Percentiles rank a stretch among this genome's conserved stretches.
These are phyloP conservation scores for Persicaria maculosa DNA, from an alignment of 148 eudicot genomes.

Conservation along the genomic window DNA sequence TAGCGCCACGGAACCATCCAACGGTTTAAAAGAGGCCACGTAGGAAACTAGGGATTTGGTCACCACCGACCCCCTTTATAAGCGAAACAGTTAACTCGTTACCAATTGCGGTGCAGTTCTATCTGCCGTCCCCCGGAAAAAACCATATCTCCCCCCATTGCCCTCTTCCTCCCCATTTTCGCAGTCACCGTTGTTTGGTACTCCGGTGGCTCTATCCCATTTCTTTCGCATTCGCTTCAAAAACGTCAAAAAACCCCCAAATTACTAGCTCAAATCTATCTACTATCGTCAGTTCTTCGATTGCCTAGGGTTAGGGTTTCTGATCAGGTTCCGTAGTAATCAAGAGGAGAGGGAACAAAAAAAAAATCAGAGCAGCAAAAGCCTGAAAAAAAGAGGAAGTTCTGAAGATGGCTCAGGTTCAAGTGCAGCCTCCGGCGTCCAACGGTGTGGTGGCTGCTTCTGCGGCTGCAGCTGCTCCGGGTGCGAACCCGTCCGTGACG, in stretches of 20 bases:
- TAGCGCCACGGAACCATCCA: background rate
- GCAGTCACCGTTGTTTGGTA: conserved; percentile 10
- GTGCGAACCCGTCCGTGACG: conserved; percentile 31
- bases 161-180: conserved; percentile 13
- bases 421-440: conserved; percentile 33
- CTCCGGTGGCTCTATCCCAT: conserved; percentile 11
- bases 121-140: conserved; percentile 25
- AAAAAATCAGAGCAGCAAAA: background rate
- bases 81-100: conserved; percentile 12
- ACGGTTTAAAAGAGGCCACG: background rate
- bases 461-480: conserved; percentile 7
- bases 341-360: conserved; percentile 10
- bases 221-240: conserved; percentile 6
- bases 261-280: background rate
- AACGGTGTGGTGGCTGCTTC: conserved; percentile 16
- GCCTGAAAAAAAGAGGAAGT: background rate
- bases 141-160: background rate
- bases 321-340: background rate
- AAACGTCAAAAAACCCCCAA: conserved; percentile 20
- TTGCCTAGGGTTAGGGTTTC: background rate
- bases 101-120: conserved; percentile 29
- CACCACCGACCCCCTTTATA: conserved; percentile 9
- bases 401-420: conserved; percentile 53
- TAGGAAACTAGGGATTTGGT: conserved; percentile 17
- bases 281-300: background rate